Conservation (phyloP, 306 rosid species). For the Rosa chinensis region DNA sequence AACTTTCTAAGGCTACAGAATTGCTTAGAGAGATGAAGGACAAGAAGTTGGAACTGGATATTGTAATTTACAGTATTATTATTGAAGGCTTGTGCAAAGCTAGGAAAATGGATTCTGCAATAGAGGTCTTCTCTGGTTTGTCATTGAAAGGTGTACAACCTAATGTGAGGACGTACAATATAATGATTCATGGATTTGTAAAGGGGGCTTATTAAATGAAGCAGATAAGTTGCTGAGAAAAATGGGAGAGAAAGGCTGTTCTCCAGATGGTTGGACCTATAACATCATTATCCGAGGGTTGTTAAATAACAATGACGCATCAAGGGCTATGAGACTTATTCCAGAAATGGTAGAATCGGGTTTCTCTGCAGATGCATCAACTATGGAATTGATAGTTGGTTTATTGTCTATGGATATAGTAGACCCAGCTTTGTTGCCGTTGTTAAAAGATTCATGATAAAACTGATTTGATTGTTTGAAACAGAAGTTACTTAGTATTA, state of each 20-base stretch:
- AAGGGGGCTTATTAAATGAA: rapidly evolving
- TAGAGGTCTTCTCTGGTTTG: neutral
- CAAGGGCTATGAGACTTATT: neutral
- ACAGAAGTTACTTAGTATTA: too few species aligned
- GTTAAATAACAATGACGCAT: neutral
- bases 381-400: neutral
- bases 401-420: neutral
- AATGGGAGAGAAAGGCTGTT: neutral
- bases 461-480: too few species aligned
- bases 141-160: neutral
- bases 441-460: neutral
- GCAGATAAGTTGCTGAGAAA: neutral
- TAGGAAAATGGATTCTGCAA: neutral
- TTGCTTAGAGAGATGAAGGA: neutral
- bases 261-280: neutral
- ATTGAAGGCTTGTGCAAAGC: neutral
- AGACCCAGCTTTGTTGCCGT: neutral
- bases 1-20: neutral
- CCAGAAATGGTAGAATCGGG: neutral
- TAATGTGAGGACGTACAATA: neutral
- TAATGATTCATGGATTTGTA: neutral
- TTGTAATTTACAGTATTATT: neutral
- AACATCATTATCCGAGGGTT: neutral
- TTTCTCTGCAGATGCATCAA: neutral
- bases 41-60: neutral